These are phyloP conservation scores for Pseudogymnoascus sp. DNA, from an alignment of 2,329 filamentous ascomycete genomes.

Conservation along the genomic window DNA sequence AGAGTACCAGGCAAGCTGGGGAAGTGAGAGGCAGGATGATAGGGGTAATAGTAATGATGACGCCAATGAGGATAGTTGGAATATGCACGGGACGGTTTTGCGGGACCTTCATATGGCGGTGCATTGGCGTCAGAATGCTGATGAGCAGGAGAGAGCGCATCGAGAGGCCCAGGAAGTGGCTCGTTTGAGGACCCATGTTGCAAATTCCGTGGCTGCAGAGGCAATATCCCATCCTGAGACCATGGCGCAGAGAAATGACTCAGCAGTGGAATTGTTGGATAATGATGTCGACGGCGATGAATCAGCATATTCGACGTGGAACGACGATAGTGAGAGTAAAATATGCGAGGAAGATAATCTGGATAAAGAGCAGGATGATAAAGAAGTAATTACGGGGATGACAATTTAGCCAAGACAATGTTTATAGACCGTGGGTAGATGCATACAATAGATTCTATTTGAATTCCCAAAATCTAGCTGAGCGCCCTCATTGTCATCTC, in stretches of 20 bases:
- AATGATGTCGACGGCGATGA: background rate
- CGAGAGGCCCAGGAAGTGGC: background rate
- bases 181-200: background rate
- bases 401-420: background rate
- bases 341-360: background rate
- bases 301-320: background rate
- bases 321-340: background rate
- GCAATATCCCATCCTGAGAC: background rate
- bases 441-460: background rate
- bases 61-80: background rate
- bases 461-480: background rate
- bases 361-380: background rate
- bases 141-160: background rate
- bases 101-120: slow-evolving; percentile 1
- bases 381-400: background rate
- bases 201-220: background rate
- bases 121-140: background rate
- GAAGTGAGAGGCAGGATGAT: background rate
- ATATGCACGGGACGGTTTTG: background rate
- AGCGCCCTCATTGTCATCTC: slow-evolving; percentile 56
- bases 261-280: background rate
- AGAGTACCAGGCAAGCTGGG: background rate
- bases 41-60: background rate
- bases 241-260: background rate
- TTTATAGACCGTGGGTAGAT: background rate